Percentiles rank a stretch among this genome's conserved stretches.
These are phyloP conservation scores for Mycena amicta DNA, from an alignment of 768 basidiomycete genomes.

Conservation along the genomic window DNA sequence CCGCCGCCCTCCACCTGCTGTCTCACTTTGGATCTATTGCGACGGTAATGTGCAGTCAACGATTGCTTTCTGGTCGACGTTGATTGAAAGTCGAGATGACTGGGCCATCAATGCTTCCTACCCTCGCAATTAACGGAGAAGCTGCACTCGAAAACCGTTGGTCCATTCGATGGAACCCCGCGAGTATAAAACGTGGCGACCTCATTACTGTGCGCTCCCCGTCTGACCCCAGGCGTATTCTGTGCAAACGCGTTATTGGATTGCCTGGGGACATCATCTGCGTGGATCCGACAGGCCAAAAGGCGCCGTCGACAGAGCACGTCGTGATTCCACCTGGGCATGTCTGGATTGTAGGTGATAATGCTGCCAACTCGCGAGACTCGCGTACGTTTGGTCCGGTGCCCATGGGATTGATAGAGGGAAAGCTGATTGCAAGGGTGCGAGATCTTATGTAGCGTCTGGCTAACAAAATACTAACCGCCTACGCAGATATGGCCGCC, in stretches of 20 bases:
- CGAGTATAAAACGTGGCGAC: slow-evolving; percentile 68
- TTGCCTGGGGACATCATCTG: slow-evolving; percentile 88
- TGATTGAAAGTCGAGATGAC: slow-evolving; percentile 46
- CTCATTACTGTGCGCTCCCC: slow-evolving; percentile 76
- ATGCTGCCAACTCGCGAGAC: slow-evolving; percentile 79
- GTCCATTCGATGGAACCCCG: slow-evolving; percentile 52
- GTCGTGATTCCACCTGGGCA: slow-evolving; percentile 83
- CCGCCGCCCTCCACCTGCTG: slow-evolving; percentile 64
- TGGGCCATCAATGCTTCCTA: slow-evolving; percentile 85
- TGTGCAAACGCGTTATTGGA: slow-evolving; percentile 91
- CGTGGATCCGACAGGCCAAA: slow-evolving; percentile 78
- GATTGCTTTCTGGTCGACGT: slow-evolving; percentile 6
- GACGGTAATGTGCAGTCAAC: slow-evolving; percentile 39
- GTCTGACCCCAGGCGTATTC: slow-evolving; percentile 58
- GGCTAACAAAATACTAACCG: slow-evolving; percentile 6
- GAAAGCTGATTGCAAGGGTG: slow-evolving; percentile 68
- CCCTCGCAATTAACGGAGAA: slow-evolving; percentile 62
- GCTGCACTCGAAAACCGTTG: slow-evolving; percentile 64
- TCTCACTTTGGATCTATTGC: slow-evolving; percentile 60
- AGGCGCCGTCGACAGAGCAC: slow-evolving; percentile 69
- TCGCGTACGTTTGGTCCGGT: slow-evolving; percentile 94
- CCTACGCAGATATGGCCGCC: slow-evolving; percentile 46
- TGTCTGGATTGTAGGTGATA: slow-evolving; percentile 92
- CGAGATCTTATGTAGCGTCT: slow-evolving; percentile 21
- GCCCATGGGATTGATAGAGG: slow-evolving; percentile 75